These are phyloP conservation scores for Globisporangium barbulae DNA, from an alignment of 352 stramenopile genomes.

Conservation along the genomic window DNA sequence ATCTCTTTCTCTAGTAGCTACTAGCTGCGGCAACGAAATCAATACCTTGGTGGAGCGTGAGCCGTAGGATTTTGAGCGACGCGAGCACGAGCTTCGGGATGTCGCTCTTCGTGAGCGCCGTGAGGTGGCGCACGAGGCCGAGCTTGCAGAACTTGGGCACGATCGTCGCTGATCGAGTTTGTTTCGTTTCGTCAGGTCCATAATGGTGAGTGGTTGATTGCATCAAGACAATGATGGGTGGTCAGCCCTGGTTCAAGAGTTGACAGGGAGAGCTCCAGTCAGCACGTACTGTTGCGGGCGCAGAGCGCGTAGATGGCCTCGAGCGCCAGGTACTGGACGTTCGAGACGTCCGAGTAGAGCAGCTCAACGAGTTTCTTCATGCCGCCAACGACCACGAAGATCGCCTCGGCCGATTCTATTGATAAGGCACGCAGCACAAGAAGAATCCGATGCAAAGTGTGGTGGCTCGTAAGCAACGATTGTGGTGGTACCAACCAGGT, in stretches of 20 bases:
- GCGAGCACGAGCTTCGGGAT: constrained; percentile 34
- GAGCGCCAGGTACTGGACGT: constrained; percentile 35
- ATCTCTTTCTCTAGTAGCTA: background rate
- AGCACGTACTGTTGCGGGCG: constrained; percentile 35
- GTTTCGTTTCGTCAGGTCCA: background rate
- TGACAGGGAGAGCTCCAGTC: background rate
- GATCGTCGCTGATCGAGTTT: constrained; percentile 27
- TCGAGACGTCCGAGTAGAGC: constrained; percentile 29
- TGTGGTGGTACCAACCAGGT: too few relatives aligned
- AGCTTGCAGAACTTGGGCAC: constrained; percentile 37
- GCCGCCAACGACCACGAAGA: constrained; percentile 48
- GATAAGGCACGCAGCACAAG: too few relatives aligned
- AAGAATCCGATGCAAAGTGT: too few relatives aligned
- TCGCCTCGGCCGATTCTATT: constrained; percentile 34
- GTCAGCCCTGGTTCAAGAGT: too few relatives aligned
- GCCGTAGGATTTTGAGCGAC: constrained; percentile 49
- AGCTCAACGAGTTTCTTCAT: constrained; percentile 48
- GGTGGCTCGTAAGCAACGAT: too few relatives aligned
- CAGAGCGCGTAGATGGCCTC: constrained; percentile 57
- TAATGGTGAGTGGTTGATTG: too few relatives aligned
- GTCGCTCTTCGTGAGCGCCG: constrained; percentile 28
- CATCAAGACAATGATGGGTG: too few relatives aligned
- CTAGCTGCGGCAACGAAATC: constrained; percentile 5
- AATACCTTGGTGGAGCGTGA: constrained; percentile 45
- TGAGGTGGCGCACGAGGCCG: constrained; percentile 38